Evolutionary conservation across 208 protist species (phyloP).

Genomic region (Trypanosoma mega): DNA sequence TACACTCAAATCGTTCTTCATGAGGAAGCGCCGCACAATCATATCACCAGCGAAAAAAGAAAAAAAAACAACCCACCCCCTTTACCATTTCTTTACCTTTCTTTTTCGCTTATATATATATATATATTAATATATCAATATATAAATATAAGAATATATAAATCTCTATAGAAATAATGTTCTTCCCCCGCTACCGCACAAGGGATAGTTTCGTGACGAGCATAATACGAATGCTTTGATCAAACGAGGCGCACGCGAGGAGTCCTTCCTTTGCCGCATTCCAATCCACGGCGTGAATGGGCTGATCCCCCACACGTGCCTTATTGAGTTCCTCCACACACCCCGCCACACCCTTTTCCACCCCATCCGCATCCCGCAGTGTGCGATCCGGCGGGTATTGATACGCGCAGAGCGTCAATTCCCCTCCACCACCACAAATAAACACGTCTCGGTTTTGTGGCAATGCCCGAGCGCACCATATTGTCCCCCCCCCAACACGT

Average conservation of each 20-base stretch:
- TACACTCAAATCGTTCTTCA: too few species aligned
- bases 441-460: conserved; percentile 94
- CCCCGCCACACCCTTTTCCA: conserved; percentile 73
- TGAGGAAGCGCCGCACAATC: too few species aligned
- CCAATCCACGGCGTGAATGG: conserved; percentile 88
- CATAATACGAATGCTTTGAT: conserved; percentile 86
- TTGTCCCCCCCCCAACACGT: conserved; percentile 74
- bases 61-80: too few species aligned
- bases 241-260: conserved; percentile 79
- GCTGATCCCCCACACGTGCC: conserved; percentile 83
- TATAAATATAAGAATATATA: too few species aligned
- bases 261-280: conserved; percentile 80
- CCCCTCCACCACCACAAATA: conserved; percentile 83
- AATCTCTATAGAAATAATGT: too few species aligned
- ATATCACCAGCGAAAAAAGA: too few species aligned
- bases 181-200: conserved; percentile 34
- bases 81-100: too few species aligned
- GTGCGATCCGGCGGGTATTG: conserved; percentile 84
- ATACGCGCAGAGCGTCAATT: conserved; percentile 88
- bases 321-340: conserved; percentile 79
- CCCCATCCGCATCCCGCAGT: conserved; percentile 67
- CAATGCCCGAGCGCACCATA: conserved; percentile 85
- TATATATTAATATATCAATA: too few species aligned
- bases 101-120: too few species aligned
- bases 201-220: conserved; percentile 83